These are phyloP conservation scores for Sherardia arvensis DNA, from an alignment of 257 asterid genomes.

Conservation along the genomic window DNA sequence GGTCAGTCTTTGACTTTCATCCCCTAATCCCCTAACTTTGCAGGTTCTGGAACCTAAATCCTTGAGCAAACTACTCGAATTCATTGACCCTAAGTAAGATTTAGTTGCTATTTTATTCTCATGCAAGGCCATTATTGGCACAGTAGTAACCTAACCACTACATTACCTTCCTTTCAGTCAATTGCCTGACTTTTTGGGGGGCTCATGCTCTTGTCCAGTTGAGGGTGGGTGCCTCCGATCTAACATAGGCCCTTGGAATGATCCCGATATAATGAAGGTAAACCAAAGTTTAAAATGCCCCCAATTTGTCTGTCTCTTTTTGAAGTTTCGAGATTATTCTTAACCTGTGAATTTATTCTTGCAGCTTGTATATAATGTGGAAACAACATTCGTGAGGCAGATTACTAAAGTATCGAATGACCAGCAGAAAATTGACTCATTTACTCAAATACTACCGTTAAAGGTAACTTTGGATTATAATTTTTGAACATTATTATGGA, in stretches of 20 bases:
- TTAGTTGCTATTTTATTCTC: slow-evolving; percentile 14
- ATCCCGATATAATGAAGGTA: slow-evolving; percentile 90
- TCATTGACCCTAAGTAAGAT: slow-evolving; percentile 62
- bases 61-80: slow-evolving; percentile 65
- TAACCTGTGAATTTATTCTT: slow-evolving; percentile 5
- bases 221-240: slow-evolving; percentile 96
- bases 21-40: slow-evolving; percentile 11
- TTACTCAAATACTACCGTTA: slow-evolving; percentile 26
- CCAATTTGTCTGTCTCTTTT: background rate
- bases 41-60: slow-evolving; percentile 82
- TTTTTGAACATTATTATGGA: background rate
- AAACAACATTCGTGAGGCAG: slow-evolving; percentile 39
- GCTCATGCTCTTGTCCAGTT: slow-evolving; percentile 65
- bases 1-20: slow-evolving; percentile 15
- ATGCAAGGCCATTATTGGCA: background rate
- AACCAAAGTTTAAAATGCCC: background rate
- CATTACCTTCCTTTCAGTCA: slow-evolving; percentile 41
- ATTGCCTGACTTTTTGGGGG: slow-evolving; percentile 89
- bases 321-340: too few relatives aligned
- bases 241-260: slow-evolving; percentile 91
- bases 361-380: slow-evolving; percentile 56
- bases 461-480: slow-evolving; percentile 30
- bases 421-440: slow-evolving; percentile 37
- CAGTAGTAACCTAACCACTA: slow-evolving; percentile 20
- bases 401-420: slow-evolving; percentile 32